Percentiles rank a stretch among this genome's conserved stretches.
These are phyloP conservation scores for Calocybe gambosa DNA, from an alignment of 1,284 basidiomycete genomes.

Conservation along the genomic window DNA sequence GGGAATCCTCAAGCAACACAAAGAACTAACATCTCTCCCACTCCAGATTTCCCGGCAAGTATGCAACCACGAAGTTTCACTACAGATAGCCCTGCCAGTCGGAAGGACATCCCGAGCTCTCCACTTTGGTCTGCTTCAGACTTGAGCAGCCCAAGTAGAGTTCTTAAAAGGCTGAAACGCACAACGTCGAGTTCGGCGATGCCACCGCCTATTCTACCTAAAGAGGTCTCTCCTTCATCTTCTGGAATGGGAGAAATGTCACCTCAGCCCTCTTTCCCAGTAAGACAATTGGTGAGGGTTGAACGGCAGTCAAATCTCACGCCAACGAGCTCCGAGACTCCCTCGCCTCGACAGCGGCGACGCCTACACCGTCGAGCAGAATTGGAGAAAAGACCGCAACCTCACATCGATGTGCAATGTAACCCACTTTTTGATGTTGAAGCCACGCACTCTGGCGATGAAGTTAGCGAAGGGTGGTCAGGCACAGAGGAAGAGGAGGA, in stretches of 20 bases:
- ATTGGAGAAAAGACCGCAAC: conserved; percentile 26
- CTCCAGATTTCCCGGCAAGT: not conserved
- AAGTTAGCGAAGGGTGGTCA: conserved; percentile 58
- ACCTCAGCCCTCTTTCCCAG: conserved; percentile 43
- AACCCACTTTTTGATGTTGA: conserved; percentile 59
- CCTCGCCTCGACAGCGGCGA: conserved; percentile 33
- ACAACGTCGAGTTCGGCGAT: conserved; percentile 4
- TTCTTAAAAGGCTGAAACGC: not conserved
- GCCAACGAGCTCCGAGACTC: conserved; percentile 34
- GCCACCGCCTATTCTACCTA: conserved; percentile 12
- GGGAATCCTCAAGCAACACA: conserved; percentile 1
- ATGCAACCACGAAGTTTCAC: conserved; percentile 14
- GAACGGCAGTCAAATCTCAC: conserved; percentile 28
- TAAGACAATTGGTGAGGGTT: conserved; percentile 35
- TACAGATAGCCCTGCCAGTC: conserved; percentile 5
- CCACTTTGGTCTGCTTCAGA: conserved; percentile 5
- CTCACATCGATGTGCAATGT: conserved; percentile 28
- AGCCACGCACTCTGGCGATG: conserved; percentile 77
- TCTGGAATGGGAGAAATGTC: conserved; percentile 1
- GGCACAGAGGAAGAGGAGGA: conserved; percentile 53
- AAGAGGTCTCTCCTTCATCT: not conserved
- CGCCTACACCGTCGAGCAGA: conserved; percentile 34
- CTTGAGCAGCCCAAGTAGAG: conserved; percentile 5
- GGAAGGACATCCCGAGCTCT: conserved; percentile 4
- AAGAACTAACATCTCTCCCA: not conserved